Evolutionary conservation across 1,284 basidiomycete genomes (phyloP).

Genomic region (Austroboletus novae-zelandiae): DNA sequence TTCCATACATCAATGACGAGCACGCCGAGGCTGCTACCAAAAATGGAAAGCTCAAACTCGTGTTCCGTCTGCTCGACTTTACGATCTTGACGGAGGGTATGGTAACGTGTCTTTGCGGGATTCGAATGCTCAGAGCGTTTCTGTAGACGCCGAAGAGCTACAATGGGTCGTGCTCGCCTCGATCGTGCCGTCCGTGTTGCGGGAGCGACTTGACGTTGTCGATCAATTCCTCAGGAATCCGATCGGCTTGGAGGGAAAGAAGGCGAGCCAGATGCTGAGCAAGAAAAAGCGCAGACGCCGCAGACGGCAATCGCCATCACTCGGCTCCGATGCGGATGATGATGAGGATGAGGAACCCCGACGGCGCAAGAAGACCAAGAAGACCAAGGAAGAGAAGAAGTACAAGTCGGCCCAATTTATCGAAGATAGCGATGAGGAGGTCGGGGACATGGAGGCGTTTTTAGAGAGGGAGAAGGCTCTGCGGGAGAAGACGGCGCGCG

Average conservation of each 20-base stretch:
- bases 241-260: constrained; percentile 73
- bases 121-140: constrained; percentile 8
- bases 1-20: constrained; percentile 72
- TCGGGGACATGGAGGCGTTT: constrained; percentile 74
- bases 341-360: constrained; percentile 41
- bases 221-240: constrained; percentile 74
- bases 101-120: constrained; percentile 8
- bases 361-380: constrained; percentile 49
- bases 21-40: constrained; percentile 73
- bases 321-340: constrained; percentile 42
- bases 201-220: constrained; percentile 66
- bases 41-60: constrained; percentile 75
- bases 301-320: constrained; percentile 46
- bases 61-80: constrained; percentile 75
- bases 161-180: constrained; percentile 78
- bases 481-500: constrained; percentile 46
- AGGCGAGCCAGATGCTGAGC: constrained; percentile 59
- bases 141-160: constrained; percentile 62
- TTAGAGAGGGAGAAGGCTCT: constrained; percentile 69
- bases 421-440: constrained; percentile 83
- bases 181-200: constrained; percentile 62
- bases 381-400: constrained; percentile 66
- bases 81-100: constrained; percentile 58
- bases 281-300: constrained; percentile 58
- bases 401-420: constrained; percentile 92